A percentile compares a stretch with the other conserved stretches of the same genome.
phyloP scores from a whole-genome alignment of 1,284 basidiomycete genomes.

The Pseudozyma pruni region DNA sequence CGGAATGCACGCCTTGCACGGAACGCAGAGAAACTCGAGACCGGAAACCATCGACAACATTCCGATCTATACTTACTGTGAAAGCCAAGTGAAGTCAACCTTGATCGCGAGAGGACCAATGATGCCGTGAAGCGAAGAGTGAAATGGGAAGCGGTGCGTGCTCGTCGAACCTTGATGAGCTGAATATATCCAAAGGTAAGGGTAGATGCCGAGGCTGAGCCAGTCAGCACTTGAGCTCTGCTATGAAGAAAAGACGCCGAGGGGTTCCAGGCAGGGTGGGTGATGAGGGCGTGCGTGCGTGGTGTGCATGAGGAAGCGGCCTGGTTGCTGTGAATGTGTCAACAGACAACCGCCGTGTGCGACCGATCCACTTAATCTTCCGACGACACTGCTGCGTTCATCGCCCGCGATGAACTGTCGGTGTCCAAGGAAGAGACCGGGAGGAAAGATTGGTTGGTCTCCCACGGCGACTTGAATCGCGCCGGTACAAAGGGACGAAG shows the following conservation, averaged over 20 bases:
- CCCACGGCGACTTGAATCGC: too few relatives aligned
- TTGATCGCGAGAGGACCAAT: not conserved
- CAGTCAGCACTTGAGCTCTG: not conserved
- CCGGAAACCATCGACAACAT: constrained; percentile 1
- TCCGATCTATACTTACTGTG: constrained; percentile 22
- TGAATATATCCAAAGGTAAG: constrained; percentile 12
- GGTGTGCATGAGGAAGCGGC: not conserved
- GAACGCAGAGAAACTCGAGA: too few relatives aligned
- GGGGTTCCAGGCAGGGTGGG: too few relatives aligned
- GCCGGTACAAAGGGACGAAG: too few relatives aligned
- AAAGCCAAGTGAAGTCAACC: constrained; percentile 12
- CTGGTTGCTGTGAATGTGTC: constrained; percentile 11
- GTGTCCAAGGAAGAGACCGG: constrained; percentile 14
- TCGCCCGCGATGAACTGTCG: constrained; percentile 9
- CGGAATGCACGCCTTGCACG: too few relatives aligned
- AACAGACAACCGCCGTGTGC: not conserved
- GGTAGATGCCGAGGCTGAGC: not conserved
- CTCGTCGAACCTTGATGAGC: constrained; percentile 1
- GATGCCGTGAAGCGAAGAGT: not conserved
- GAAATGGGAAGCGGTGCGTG: not conserved
- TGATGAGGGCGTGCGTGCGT: not conserved
- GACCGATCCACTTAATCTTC: not conserved
- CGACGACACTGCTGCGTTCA: not conserved
- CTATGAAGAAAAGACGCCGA: not conserved
- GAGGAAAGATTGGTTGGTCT: too few relatives aligned